Evolutionary conservation across 2,329 filamentous ascomycete species (phyloP).

Genomic region (Waltergamsia citrina): DNA sequence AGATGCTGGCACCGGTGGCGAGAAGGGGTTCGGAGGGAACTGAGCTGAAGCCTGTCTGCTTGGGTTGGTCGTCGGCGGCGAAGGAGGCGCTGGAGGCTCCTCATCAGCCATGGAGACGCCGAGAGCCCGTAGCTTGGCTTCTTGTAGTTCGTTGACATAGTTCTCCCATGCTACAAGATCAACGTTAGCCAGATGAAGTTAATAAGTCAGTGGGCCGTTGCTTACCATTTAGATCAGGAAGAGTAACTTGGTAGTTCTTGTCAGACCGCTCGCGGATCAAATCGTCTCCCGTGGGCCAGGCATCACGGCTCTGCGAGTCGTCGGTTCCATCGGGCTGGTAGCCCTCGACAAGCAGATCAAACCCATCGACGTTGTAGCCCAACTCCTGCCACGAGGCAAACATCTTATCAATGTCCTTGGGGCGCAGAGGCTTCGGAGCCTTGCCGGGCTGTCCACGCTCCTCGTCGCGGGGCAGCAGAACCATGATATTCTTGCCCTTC

Average conservation of each 20-base stretch:
- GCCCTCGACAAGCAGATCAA: constrained; percentile 49
- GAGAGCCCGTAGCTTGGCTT: constrained; percentile 85
- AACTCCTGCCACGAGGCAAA: constrained; percentile 57
- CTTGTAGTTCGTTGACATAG: constrained; percentile 74
- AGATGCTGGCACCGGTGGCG: constrained; percentile 70
- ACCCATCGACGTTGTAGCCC: constrained; percentile 61
- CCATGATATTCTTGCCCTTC: constrained; percentile 66
- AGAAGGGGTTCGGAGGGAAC: constrained; percentile 70
- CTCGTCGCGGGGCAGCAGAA: constrained; percentile 60
- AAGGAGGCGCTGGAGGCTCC: constrained; percentile 53
- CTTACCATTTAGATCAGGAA: constrained; percentile 60
- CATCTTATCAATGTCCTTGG: constrained; percentile 50
- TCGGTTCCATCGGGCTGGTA: constrained; percentile 24
- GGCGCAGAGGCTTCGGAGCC: constrained; percentile 41
- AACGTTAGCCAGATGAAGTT: not conserved
- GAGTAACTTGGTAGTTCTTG: constrained; percentile 48
- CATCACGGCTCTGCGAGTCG: constrained; percentile 54
- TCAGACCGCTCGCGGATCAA: constrained; percentile 44
- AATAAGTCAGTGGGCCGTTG: too few relatives aligned
- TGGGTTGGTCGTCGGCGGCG: constrained; percentile 52
- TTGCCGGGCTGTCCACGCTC: constrained; percentile 50
- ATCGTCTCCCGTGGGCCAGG: constrained; percentile 58
- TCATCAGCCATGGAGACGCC: constrained; percentile 76
- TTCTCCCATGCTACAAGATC: constrained; percentile 48
- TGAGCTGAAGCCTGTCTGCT: constrained; percentile 64